Conservation (phyloP, 257 asterid species). For the Nicotiana knightiana region DNA sequence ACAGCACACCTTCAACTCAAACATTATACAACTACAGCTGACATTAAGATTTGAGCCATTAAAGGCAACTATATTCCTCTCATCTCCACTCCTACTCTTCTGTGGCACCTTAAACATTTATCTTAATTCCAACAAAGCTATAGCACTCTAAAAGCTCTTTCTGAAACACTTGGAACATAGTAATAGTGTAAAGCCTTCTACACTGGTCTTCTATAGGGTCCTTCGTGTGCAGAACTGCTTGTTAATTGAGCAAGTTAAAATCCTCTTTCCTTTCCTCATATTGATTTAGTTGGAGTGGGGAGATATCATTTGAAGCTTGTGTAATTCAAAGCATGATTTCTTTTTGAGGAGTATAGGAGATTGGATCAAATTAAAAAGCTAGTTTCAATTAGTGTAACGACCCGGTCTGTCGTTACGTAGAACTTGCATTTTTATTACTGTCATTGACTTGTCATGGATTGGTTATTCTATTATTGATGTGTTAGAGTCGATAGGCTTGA, state of each 20-base stretch:
- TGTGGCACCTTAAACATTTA: conserved; percentile 87
- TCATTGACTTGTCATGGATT: too few species aligned
- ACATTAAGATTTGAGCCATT: conserved; percentile 73
- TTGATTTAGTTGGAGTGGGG: too few species aligned
- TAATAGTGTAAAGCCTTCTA: conserved; percentile 67
- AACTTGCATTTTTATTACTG: too few species aligned
- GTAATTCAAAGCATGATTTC: too few species aligned
- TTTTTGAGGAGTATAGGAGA: too few species aligned
- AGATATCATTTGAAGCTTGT: too few species aligned
- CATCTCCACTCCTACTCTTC: conserved; percentile 69
- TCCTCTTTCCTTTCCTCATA: conserved; percentile 79
- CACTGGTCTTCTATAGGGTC: conserved; percentile 97
- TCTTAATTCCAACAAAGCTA: conserved; percentile 69
- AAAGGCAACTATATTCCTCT: conserved; percentile 84
- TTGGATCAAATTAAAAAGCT: too few species aligned
- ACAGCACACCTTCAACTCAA: conserved; percentile 87
- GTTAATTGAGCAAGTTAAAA: conserved; percentile 66
- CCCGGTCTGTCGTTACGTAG: too few species aligned
- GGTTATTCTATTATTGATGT: too few species aligned
- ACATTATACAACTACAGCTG: conserved; percentile 88
- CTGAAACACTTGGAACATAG: conserved; percentile 81
- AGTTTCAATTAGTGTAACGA: too few species aligned
- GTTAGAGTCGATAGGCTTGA: too few species aligned
- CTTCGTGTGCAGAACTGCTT: conserved; percentile 69
- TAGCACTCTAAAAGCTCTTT: conserved; percentile 89